Evolutionary conservation across 768 basidiomycete genomes (phyloP).

Genomic region (Pilatotrama ljubarskyi): DNA sequence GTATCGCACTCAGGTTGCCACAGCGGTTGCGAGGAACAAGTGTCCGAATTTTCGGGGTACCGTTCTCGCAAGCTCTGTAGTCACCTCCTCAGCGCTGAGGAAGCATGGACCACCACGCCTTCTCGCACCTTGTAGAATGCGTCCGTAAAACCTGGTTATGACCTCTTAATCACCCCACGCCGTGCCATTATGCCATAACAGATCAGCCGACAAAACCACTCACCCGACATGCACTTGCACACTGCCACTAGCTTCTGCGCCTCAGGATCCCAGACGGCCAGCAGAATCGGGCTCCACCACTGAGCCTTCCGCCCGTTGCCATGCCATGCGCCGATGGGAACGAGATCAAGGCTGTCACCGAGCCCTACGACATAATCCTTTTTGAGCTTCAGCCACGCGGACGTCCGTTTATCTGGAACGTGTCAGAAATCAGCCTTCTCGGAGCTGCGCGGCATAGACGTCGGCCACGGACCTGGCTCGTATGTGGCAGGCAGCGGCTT

Average conservation of each 20-base stretch:
- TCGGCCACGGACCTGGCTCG: slow-evolving; percentile 54
- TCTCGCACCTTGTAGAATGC: slow-evolving; percentile 67
- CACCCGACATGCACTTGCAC: slow-evolving; percentile 90
- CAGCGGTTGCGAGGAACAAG: slow-evolving; percentile 50
- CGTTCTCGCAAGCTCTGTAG: slow-evolving; percentile 57
- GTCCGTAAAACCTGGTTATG: slow-evolving; percentile 73
- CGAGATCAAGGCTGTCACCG: slow-evolving; percentile 73
- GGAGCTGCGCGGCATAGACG: neutral
- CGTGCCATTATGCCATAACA: slow-evolving; percentile 5
- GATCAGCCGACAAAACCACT: slow-evolving; percentile 23
- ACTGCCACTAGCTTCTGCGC: slow-evolving; percentile 68
- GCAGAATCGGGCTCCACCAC: slow-evolving; percentile 91
- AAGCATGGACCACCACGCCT: neutral
- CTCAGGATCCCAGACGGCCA: slow-evolving; percentile 71
- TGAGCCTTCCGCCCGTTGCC: slow-evolving; percentile 85
- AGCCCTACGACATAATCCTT: slow-evolving; percentile 85
- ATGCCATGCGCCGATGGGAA: slow-evolving; percentile 84
- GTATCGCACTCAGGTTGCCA: slow-evolving; percentile 59
- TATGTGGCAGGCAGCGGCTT: slow-evolving; percentile 84
- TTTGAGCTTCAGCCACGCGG: slow-evolving; percentile 89
- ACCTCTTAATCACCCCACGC: slow-evolving; percentile 10
- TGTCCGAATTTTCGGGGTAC: slow-evolving; percentile 60
- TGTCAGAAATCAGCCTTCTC: neutral
- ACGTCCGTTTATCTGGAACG: slow-evolving; percentile 71
- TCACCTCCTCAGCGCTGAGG: neutral